Percentiles rank a stretch among this genome's conserved stretches.
phyloP scores from a whole-genome alignment of 163 green algal species.

The Coccomyxa subellipsoidea region DNA sequence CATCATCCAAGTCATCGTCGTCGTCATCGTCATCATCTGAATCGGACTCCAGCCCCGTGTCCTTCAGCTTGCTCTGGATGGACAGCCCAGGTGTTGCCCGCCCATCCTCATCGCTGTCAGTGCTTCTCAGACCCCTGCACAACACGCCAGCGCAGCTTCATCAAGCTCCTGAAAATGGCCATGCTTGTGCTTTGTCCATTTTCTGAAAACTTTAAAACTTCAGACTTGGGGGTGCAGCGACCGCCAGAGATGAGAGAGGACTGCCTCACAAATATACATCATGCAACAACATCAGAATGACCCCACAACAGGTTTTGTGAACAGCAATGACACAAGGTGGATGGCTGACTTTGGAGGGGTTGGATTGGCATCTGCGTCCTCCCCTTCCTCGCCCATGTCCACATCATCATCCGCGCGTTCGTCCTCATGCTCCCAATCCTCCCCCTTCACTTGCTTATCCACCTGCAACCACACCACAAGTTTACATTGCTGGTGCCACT shows the following conservation, averaged over 20 bases:
- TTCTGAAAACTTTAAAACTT: too few relatives aligned
- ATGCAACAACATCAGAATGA: too few relatives aligned
- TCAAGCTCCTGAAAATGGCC: too few relatives aligned
- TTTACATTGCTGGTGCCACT: too few relatives aligned
- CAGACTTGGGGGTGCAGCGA: too few relatives aligned
- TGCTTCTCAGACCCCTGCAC: neutral
- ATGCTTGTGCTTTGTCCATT: too few relatives aligned
- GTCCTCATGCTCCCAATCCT: constrained; percentile 17
- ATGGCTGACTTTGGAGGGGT: neutral
- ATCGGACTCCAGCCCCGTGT: neutral
- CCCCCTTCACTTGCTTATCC: neutral
- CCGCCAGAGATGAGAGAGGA: too few relatives aligned
- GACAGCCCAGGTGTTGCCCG: neutral
- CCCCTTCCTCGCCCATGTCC: neutral
- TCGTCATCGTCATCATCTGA: constrained; percentile 1
- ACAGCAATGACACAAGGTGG: neutral
- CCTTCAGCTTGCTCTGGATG: neutral
- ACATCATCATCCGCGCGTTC: constrained; percentile 14
- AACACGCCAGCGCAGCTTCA: neutral
- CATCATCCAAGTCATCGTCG: neutral
- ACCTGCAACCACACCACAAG: neutral
- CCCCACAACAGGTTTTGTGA: neutral
- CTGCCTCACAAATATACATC: too few relatives aligned
- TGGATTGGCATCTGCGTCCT: neutral
- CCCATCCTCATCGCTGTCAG: neutral